phyloP scores from a whole-genome alignment of 225 moss, liverwort and hornwort species.

The Marchantia polymorpha region DNA sequence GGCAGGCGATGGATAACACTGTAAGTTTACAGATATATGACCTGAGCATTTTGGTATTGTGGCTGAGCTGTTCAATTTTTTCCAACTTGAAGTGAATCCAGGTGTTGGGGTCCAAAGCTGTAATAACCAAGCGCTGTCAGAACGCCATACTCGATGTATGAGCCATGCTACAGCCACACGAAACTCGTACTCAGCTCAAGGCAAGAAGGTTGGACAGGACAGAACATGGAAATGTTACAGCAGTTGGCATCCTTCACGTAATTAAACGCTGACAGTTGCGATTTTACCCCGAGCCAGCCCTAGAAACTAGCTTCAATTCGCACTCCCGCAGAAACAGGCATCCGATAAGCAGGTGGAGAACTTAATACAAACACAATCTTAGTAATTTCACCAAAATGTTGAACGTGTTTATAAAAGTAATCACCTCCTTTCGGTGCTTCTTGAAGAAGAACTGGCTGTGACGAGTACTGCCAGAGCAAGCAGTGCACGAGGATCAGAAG shows the following conservation, averaged over 20 bases:
- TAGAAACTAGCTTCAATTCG: background rate
- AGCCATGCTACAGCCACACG: background rate
- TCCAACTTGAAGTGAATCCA: constrained; percentile 37
- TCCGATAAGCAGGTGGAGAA: background rate
- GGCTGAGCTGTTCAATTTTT: constrained; percentile 34
- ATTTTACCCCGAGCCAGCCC: background rate
- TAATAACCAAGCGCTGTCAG: background rate
- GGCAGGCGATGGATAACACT: background rate
- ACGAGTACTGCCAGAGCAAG: constrained; percentile 25
- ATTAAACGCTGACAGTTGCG: background rate
- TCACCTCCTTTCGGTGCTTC: constrained; percentile 37
- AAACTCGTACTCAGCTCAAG: background rate
- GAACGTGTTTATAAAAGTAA: background rate
- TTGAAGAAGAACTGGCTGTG: constrained; percentile 33
- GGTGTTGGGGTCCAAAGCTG: constrained; percentile 42
- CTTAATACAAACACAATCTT: too few species aligned
- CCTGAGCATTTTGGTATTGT: constrained; percentile 47
- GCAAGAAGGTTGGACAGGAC: background rate
- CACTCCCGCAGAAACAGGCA: background rate
- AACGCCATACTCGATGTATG: background rate
- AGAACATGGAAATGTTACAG: background rate
- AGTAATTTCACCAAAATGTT: background rate
- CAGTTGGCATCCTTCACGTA: background rate
- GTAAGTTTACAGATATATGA: background rate
- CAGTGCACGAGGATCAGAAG: background rate